phyloP scores from a whole-genome alignment of 805 yeast species.

The Dipodascopsis tothii region DNA sequence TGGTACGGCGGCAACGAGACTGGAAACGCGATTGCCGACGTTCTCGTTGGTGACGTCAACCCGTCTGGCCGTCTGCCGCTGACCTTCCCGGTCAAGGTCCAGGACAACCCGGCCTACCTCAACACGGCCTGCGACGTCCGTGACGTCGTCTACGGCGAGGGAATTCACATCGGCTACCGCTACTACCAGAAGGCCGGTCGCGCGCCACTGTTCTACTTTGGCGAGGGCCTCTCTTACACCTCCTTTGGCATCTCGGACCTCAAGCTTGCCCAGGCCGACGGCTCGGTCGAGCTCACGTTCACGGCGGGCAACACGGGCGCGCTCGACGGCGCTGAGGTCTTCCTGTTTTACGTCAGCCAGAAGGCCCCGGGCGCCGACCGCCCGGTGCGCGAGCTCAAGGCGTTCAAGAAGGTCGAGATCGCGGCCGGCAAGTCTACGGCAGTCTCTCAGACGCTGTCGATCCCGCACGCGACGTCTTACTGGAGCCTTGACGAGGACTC shows the following conservation, averaged over 20 bases:
- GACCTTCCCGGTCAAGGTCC: conserved; percentile 45
- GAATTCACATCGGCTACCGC: conserved; percentile 56
- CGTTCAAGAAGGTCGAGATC: conserved; percentile 44
- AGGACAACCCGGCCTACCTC: conserved; percentile 52
- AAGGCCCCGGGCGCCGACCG: conserved; percentile 38
- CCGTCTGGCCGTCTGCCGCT: conserved; percentile 55
- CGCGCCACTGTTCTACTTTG: conserved; percentile 52
- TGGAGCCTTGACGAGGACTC: conserved; percentile 39
- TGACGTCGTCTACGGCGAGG: conserved; percentile 54
- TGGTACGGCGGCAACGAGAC: conserved; percentile 53
- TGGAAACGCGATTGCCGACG: conserved; percentile 54
- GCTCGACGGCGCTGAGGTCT: conserved; percentile 46
- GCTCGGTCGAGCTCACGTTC: conserved; percentile 35
- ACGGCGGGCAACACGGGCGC: conserved; percentile 40
- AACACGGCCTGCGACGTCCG: conserved; percentile 48
- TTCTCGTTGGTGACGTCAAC: conserved; percentile 49
- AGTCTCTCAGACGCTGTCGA: conserved; percentile 34
- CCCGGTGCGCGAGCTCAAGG: conserved; percentile 55
- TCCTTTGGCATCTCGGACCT: conserved; percentile 40
- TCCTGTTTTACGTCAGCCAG: conserved; percentile 45
- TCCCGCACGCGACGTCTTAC: conserved; percentile 48
- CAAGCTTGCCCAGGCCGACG: conserved; percentile 19
- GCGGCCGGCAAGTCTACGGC: conserved; percentile 38
- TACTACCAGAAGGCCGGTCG: conserved; percentile 48
- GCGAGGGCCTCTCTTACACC: conserved; percentile 56